These are phyloP conservation scores for Cinchona pubescens DNA, from an alignment of 257 asterid genomes.

Conservation along the genomic window DNA sequence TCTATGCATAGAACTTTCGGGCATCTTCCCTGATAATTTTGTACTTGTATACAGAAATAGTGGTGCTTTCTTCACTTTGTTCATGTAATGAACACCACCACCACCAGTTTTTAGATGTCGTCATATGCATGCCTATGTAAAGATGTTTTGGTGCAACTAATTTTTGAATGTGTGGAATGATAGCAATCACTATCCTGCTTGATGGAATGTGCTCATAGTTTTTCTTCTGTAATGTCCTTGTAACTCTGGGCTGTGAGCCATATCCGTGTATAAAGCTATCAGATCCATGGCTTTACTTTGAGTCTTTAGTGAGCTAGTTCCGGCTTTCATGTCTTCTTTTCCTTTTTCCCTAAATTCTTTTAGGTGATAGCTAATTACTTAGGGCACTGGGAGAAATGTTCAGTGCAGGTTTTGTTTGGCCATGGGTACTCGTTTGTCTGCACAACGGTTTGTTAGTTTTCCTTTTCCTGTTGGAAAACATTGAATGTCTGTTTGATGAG, in stretches of 20 bases:
- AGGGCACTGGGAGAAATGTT: background rate
- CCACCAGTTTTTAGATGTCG: constrained; percentile 2
- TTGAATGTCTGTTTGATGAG: background rate
- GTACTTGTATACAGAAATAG: background rate
- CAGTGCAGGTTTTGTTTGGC: background rate
- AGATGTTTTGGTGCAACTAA: constrained; percentile 9
- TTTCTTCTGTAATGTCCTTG: too few species aligned
- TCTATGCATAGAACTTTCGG: constrained; percentile 5
- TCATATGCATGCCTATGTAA: constrained; percentile 1
- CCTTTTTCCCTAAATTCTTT: too few species aligned
- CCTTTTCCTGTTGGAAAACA: background rate
- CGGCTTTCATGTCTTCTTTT: background rate
- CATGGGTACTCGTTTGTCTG: background rate
- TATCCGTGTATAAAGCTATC: background rate
- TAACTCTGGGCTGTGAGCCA: background rate
- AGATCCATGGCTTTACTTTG: background rate
- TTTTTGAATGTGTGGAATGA: constrained; percentile 9
- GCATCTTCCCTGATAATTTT: constrained; percentile 1
- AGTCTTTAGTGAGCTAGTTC: background rate
- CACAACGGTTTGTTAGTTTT: background rate
- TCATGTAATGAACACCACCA: background rate
- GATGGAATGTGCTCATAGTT: background rate
- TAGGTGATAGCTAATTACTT: too few species aligned
- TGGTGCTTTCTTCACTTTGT: background rate
- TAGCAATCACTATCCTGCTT: background rate